phyloP scores from a whole-genome alignment of 352 stramenopile genomes.

The Phytophthora palmivora region DNA sequence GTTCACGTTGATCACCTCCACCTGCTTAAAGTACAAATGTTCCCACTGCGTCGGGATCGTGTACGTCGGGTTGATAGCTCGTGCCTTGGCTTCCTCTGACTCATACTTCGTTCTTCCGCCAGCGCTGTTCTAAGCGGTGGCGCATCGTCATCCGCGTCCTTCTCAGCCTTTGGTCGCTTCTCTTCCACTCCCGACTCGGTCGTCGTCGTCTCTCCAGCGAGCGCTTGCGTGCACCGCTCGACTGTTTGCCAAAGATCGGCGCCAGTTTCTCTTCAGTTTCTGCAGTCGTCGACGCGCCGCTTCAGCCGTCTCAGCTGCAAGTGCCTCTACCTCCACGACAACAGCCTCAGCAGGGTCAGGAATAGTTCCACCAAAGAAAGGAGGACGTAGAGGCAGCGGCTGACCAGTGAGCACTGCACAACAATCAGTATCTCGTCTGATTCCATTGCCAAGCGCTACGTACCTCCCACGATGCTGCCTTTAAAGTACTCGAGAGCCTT shows the following conservation, averaged over 20 bases:
- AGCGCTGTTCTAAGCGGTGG: slow-evolving; percentile 31
- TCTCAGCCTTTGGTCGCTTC: slow-evolving; percentile 29
- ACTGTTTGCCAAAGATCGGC: slow-evolving; percentile 37
- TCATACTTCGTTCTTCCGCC: slow-evolving; percentile 32
- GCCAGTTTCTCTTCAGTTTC: slow-evolving; percentile 32
- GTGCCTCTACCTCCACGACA: slow-evolving; percentile 24
- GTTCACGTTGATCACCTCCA: slow-evolving; percentile 76
- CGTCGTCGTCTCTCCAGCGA: slow-evolving; percentile 38
- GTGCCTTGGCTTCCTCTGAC: slow-evolving; percentile 38
- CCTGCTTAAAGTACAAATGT: slow-evolving; percentile 64
- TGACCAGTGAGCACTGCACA: slow-evolving; percentile 52
- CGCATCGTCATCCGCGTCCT: neutral
- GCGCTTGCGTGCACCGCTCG: slow-evolving; percentile 36
- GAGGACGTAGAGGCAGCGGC: slow-evolving; percentile 38
- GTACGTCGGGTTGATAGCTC: slow-evolving; percentile 60
- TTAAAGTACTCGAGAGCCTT: slow-evolving; percentile 73
- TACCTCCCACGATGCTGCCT: slow-evolving; percentile 61
- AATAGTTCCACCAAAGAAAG: slow-evolving; percentile 46
- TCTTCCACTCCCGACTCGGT: slow-evolving; percentile 7
- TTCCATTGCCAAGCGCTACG: neutral
- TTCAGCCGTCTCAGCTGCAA: slow-evolving; percentile 9
- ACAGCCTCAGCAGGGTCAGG: slow-evolving; percentile 32
- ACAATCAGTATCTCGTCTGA: slow-evolving; percentile 4
- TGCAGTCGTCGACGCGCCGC: slow-evolving; percentile 1
- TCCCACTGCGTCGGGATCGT: slow-evolving; percentile 79